Percentiles rank a stretch among this genome's conserved stretches.
phyloP scores from a whole-genome alignment of 768 basidiomycete genomes.

The Lyophyllum semitale region DNA sequence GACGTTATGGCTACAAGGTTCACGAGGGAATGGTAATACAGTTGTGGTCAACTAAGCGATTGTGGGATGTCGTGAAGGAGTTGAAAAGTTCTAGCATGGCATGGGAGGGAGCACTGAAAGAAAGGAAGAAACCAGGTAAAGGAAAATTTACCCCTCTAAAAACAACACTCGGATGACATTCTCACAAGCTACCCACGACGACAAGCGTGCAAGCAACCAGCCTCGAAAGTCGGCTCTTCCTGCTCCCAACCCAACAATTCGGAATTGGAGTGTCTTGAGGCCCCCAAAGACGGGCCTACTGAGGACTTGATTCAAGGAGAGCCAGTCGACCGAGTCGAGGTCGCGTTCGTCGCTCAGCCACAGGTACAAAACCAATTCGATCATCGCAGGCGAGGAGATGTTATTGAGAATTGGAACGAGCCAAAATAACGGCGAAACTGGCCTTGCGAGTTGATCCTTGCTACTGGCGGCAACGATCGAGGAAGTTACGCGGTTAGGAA shows the following conservation, averaged over 20 bases:
- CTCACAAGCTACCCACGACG: not conserved
- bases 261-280: slow-evolving; percentile 22
- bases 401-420: not conserved
- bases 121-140: not conserved
- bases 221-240: slow-evolving; percentile 22
- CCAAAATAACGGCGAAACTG: slow-evolving; percentile 1
- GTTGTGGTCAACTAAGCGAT: not conserved
- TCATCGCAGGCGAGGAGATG: slow-evolving; percentile 16
- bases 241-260: slow-evolving; percentile 32
- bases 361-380: slow-evolving; percentile 26
- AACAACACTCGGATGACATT: slow-evolving; percentile 1
- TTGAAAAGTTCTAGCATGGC: not conserved
- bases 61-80: not conserved
- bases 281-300: slow-evolving; percentile 6
- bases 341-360: slow-evolving; percentile 36
- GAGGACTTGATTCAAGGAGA: slow-evolving; percentile 22
- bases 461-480: not conserved
- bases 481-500: slow-evolving; percentile 18
- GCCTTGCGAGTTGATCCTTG: not conserved
- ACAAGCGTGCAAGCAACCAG: slow-evolving; percentile 29
- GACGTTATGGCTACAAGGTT: too few species aligned
- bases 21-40: too few species aligned
- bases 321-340: slow-evolving; percentile 34
- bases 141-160: not conserved
- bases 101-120: not conserved